These are phyloP conservation scores for Populus euphratica DNA, from an alignment of 345 rosid species.

Conservation along the genomic window DNA sequence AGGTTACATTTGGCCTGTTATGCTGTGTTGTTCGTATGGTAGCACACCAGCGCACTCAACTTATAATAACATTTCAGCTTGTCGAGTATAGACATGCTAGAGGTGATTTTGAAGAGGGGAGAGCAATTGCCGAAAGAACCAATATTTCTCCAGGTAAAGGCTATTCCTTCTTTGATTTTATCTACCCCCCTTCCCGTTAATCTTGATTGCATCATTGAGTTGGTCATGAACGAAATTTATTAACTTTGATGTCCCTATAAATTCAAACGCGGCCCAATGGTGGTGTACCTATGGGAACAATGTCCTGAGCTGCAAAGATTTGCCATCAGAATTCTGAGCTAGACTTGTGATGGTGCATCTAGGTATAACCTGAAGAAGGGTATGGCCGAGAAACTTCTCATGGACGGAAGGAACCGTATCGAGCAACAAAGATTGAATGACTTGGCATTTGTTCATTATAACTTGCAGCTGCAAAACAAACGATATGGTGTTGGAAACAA, in stretches of 20 bases:
- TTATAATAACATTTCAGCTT: slow-evolving; percentile 34
- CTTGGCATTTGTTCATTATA: slow-evolving; percentile 41
- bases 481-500: background rate
- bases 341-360: slow-evolving; percentile 52
- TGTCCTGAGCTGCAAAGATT: slow-evolving; percentile 50
- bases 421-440: slow-evolving; percentile 31
- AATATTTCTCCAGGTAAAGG: slow-evolving; percentile 43
- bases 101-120: slow-evolving; percentile 44
- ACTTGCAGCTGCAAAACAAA: slow-evolving; percentile 39
- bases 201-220: background rate
- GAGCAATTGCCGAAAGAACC: slow-evolving; percentile 30
- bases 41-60: slow-evolving; percentile 27
- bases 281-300: slow-evolving; percentile 45
- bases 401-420: slow-evolving; percentile 11
- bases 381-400: slow-evolving; percentile 42
- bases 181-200: background rate
- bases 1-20: slow-evolving; percentile 45
- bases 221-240: background rate
- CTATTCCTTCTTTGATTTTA: no score
- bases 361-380: slow-evolving; percentile 43
- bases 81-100: slow-evolving; percentile 33
- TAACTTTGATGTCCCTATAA: background rate
- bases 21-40: slow-evolving; percentile 39
- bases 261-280: slow-evolving; percentile 43
- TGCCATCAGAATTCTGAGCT: slow-evolving; percentile 44